Conservation (phyloP, 257 asterid genomes). For the Ilex asprella region DNA sequence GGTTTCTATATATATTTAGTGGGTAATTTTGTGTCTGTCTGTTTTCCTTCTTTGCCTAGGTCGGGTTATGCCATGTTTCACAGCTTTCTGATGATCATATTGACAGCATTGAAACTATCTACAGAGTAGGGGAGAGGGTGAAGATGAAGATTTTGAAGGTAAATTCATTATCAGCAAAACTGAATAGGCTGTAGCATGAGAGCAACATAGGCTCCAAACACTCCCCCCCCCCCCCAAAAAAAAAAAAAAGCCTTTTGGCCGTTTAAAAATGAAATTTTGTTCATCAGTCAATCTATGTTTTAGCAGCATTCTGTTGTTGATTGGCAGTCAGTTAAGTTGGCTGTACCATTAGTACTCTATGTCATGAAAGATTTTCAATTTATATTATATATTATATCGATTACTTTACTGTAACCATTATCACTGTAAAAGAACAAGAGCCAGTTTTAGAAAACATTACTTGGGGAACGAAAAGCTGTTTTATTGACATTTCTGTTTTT, state of each 20-base stretch:
- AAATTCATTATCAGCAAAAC: constrained; percentile 14
- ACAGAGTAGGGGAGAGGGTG: constrained; percentile 71
- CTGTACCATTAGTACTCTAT: too few relatives aligned
- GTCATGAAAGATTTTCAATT: too few relatives aligned
- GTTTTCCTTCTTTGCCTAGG: constrained; percentile 38
- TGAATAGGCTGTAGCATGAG: constrained; percentile 1
- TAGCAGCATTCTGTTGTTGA: too few relatives aligned
- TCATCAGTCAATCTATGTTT: too few relatives aligned
- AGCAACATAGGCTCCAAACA: neutral
- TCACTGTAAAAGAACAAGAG: too few relatives aligned
- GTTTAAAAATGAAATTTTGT: neutral
- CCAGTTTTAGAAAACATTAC: neutral
- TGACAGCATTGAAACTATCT: constrained; percentile 41
- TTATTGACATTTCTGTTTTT: constrained; percentile 4
- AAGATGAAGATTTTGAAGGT: constrained; percentile 83
- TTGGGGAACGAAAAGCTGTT: neutral
- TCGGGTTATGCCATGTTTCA: constrained; percentile 92
- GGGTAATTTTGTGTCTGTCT: constrained; percentile 15
- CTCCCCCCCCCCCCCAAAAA: neutral
- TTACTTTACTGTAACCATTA: too few relatives aligned
- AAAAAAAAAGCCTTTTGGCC: neutral
- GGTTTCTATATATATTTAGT: too few relatives aligned
- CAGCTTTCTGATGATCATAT: constrained; percentile 76
- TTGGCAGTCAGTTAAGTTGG: too few relatives aligned
- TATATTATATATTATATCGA: too few relatives aligned